These are phyloP conservation scores for Exophiala sp. DNA, from an alignment of 2,329 filamentous ascomycete genomes.

Conservation along the genomic window DNA sequence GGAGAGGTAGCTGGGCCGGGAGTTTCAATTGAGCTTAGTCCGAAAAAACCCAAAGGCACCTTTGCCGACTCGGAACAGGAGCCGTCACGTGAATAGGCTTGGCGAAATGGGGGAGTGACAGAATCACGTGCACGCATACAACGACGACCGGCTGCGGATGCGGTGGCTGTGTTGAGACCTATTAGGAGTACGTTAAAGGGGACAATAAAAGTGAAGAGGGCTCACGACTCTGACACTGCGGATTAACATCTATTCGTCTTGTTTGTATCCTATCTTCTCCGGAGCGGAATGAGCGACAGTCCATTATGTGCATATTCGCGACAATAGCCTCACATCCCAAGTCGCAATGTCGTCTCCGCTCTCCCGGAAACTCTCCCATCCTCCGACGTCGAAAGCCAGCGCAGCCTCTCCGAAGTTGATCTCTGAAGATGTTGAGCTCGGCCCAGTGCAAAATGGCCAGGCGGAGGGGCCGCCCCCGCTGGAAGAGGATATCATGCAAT, in stretches of 20 bases:
- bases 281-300: constrained; percentile 1
- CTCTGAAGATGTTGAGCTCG: constrained; percentile 27
- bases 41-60: constrained; percentile 3
- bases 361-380: constrained; percentile 17
- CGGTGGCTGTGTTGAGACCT: not conserved
- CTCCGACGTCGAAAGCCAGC: constrained; percentile 21
- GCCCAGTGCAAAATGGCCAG: constrained; percentile 27
- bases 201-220: not conserved
- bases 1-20: constrained; percentile 12
- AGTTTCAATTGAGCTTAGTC: constrained; percentile 18
- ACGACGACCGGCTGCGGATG: constrained; percentile 1
- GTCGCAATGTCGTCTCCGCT: constrained; percentile 20
- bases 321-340: not conserved
- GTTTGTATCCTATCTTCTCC: not conserved
- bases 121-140: not conserved
- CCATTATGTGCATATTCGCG: constrained; percentile 11
- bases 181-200: too few species aligned
- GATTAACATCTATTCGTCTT: not conserved
- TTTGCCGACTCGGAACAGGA: not conserved
- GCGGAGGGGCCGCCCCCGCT: constrained; percentile 38
- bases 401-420: constrained; percentile 20
- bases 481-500: constrained; percentile 88
- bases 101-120: not conserved
- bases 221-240: constrained; percentile 5
- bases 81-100: constrained; percentile 5